Conservation (phyloP, 2,329 filamentous ascomycete species). For the Colletotrichum sp. region DNA sequence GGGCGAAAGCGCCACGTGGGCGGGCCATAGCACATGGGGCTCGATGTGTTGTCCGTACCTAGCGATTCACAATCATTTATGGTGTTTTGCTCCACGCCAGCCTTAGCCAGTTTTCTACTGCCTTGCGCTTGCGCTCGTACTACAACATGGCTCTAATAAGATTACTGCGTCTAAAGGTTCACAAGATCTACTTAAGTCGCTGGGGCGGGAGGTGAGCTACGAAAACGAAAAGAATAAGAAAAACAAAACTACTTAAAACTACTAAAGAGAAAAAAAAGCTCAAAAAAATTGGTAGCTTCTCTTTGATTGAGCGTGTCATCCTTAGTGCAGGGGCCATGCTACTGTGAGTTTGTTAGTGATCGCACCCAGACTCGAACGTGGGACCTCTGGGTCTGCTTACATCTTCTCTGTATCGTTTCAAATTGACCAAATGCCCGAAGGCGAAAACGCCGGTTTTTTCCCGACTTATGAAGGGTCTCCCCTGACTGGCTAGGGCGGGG, state of each 20-base stretch:
- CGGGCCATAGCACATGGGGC: background rate
- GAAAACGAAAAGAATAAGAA: background rate
- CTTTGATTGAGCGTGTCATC: conserved; percentile 91
- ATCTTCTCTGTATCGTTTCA: conserved; percentile 28
- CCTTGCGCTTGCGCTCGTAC: background rate
- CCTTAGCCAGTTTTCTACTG: background rate
- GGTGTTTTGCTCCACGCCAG: background rate
- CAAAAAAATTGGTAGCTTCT: conserved; percentile 58
- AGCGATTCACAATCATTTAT: background rate
- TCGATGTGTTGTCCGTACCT: background rate
- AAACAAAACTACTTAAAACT: background rate
- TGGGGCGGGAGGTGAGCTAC: background rate
- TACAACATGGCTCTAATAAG: background rate
- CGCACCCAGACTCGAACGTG: background rate
- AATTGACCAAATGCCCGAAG: conserved; percentile 34
- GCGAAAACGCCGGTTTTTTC: background rate
- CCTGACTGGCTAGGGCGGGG: background rate
- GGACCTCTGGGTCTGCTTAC: background rate
- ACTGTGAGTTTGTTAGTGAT: conserved; percentile 31
- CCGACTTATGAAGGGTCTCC: background rate
- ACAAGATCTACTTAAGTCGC: background rate
- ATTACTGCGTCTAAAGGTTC: background rate
- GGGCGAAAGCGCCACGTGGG: conserved; percentile 12
- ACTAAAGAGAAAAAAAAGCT: background rate
- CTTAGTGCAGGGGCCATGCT: conserved; percentile 90